These are phyloP conservation scores for Alternaria brassicae DNA, from an alignment of 2,329 filamentous ascomycete species.

Conservation along the genomic window DNA sequence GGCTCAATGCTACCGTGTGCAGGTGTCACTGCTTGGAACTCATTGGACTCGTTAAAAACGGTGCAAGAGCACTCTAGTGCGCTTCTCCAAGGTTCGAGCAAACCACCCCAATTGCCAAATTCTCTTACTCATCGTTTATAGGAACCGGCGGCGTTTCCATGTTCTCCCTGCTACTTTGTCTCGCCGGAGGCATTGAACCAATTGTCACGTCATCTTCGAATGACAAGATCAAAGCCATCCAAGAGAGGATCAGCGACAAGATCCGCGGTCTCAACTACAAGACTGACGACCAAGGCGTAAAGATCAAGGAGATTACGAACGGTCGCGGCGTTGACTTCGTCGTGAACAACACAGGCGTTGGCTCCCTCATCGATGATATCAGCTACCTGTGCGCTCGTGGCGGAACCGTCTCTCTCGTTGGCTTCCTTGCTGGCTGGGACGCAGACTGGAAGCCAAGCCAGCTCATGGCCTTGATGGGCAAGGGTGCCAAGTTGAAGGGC, in stretches of 20 bases:
- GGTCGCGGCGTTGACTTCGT: constrained; percentile 55
- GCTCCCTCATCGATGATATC: constrained; percentile 26
- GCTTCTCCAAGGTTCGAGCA: constrained; percentile 18
- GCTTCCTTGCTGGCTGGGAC: constrained; percentile 29
- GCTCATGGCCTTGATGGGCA: constrained; percentile 28
- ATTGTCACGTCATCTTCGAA: constrained; percentile 67
- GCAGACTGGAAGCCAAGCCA: constrained; percentile 17
- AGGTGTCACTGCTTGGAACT: constrained; percentile 35
- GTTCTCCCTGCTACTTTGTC: constrained; percentile 36
- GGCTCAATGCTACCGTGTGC: constrained; percentile 32
- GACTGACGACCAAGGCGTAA: constrained; percentile 61
- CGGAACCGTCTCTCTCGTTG: constrained; percentile 35
- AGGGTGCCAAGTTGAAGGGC: constrained; percentile 45
- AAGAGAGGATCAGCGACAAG: constrained; percentile 34
- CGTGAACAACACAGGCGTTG: constrained; percentile 49
- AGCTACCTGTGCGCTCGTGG: constrained; percentile 16
- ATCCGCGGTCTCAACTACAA: constrained; percentile 65
- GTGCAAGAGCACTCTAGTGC: constrained; percentile 18
- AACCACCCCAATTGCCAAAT: neutral
- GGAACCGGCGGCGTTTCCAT: constrained; percentile 54
- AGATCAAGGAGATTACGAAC: constrained; percentile 57
- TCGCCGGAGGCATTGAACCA: constrained; percentile 46
- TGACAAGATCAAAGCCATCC: constrained; percentile 60
- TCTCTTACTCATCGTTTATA: neutral
- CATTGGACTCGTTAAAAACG: constrained; percentile 24